Evolutionary conservation across 2,329 filamentous ascomycete species (phyloP).

Genomic region (Ophiocordyceps australis): DNA sequence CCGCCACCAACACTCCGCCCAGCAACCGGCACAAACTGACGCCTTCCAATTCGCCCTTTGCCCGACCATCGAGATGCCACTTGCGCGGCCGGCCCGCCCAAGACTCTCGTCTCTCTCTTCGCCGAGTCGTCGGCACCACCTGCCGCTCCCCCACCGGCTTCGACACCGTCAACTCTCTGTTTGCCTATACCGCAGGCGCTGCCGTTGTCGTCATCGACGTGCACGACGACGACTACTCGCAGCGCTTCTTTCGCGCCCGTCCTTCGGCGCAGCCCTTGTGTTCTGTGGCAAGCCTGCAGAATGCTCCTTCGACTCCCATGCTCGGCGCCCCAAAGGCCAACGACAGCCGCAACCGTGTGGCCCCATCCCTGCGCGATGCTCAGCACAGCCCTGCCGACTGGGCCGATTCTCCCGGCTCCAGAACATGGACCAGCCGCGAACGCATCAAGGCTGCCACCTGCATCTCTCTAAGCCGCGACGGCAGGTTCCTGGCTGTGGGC

Average conservation of each 20-base stretch:
- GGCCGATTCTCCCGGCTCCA: constrained; percentile 45
- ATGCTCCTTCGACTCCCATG: constrained; percentile 29
- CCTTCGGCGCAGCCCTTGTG: constrained; percentile 55
- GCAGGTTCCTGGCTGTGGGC: constrained; percentile 74
- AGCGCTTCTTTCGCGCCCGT: constrained; percentile 81
- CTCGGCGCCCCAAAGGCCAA: constrained; percentile 39
- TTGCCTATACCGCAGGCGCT: constrained; percentile 84
- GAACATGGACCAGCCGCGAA: constrained; percentile 76
- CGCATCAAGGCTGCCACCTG: constrained; percentile 90
- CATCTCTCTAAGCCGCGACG: constrained; percentile 73
- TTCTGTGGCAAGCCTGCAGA: constrained; percentile 33
- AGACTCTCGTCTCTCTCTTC: constrained; percentile 50
- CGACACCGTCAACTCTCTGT: constrained; percentile 58
- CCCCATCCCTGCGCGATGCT: constrained; percentile 28
- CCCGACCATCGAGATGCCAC: constrained; percentile 45
- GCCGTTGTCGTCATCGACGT: constrained; percentile 82
- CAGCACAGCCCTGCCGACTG: constrained; percentile 27
- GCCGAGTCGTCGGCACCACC: constrained; percentile 81
- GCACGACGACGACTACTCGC: constrained; percentile 46
- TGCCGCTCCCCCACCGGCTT: constrained; percentile 73
- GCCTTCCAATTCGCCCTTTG: constrained; percentile 59
- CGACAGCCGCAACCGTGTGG: constrained; percentile 40
- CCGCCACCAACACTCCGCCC: constrained; percentile 35
- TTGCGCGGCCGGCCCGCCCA: constrained; percentile 26
- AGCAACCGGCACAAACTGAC: constrained; percentile 49